Conservation (phyloP, 345 rosid species). For the Euphorbia pulcherrima region DNA sequence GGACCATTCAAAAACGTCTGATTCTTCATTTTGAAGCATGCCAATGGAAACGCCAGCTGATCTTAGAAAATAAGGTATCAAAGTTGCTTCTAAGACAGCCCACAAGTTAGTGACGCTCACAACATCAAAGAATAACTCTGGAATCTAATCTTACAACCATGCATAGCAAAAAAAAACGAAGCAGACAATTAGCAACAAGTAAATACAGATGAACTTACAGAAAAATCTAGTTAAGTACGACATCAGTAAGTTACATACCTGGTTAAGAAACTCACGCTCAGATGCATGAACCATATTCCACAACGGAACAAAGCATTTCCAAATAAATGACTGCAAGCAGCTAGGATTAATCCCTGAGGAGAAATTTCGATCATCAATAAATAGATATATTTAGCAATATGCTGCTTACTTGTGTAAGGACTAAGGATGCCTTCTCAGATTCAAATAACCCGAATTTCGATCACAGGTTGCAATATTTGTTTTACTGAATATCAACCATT, state of each 20-base stretch:
- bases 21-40: slow-evolving; percentile 43
- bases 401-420: background rate
- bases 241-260: slow-evolving; percentile 40
- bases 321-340: slow-evolving; percentile 48
- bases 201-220: slow-evolving; percentile 9
- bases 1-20: slow-evolving; percentile 42
- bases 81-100: slow-evolving; percentile 49
- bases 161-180: slow-evolving; percentile 21
- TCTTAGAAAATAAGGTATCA: slow-evolving; percentile 72
- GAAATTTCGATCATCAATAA: slow-evolving; percentile 16
- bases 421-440: background rate
- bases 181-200: slow-evolving; percentile 15
- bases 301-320: slow-evolving; percentile 68
- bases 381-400: background rate
- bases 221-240: slow-evolving; percentile 4
- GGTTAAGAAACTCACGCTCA: slow-evolving; percentile 64
- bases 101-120: slow-evolving; percentile 53
- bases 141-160: slow-evolving; percentile 43
- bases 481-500: too few relatives aligned
- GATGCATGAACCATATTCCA: slow-evolving; percentile 53
- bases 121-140: slow-evolving; percentile 56
- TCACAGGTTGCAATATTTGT: background rate
- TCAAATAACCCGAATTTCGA: background rate
- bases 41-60: slow-evolving; percentile 51
- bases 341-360: slow-evolving; percentile 37